Conservation (phyloP, 768 basidiomycete species). For the Lactarius hatsudake region DNA sequence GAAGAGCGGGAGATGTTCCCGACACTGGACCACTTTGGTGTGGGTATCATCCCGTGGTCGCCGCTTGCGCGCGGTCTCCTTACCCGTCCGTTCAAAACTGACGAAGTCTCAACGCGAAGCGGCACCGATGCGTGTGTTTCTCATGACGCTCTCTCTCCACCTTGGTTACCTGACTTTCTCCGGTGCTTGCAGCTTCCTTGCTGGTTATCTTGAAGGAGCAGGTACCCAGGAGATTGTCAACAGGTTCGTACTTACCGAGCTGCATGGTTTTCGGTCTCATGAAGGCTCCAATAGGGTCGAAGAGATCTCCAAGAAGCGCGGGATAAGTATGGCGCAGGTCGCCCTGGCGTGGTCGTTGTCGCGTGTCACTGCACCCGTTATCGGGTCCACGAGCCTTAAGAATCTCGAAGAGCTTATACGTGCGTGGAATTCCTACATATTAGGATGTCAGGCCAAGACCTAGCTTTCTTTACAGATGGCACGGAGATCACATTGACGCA, state of each 20-base stretch:
- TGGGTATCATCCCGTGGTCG: slow-evolving; percentile 26
- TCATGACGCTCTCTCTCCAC: no score
- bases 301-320: slow-evolving; percentile 39
- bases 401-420: slow-evolving; percentile 25
- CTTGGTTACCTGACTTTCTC: neutral
- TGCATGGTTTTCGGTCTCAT: neutral
- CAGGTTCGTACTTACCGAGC: slow-evolving; percentile 4
- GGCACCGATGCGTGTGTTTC: slow-evolving; percentile 7
- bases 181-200: slow-evolving; percentile 3
- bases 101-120: slow-evolving; percentile 1
- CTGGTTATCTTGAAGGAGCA: neutral
- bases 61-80: slow-evolving; percentile 25
- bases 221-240: slow-evolving; percentile 24
- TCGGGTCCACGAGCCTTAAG: slow-evolving; percentile 23
- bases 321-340: slow-evolving; percentile 44
- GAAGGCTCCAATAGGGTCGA: slow-evolving; percentile 35
- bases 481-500: slow-evolving; percentile 17
- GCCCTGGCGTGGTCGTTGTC: slow-evolving; percentile 37
- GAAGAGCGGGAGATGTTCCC: slow-evolving; percentile 42
- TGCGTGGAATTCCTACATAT: neutral
- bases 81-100: slow-evolving; percentile 18
- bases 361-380: slow-evolving; percentile 15
- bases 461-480: slow-evolving; percentile 4
- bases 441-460: neutral
- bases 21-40: slow-evolving; percentile 25